Conservation (phyloP, 108 stramenopile genomes). For the Conticribra weissflogii region DNA sequence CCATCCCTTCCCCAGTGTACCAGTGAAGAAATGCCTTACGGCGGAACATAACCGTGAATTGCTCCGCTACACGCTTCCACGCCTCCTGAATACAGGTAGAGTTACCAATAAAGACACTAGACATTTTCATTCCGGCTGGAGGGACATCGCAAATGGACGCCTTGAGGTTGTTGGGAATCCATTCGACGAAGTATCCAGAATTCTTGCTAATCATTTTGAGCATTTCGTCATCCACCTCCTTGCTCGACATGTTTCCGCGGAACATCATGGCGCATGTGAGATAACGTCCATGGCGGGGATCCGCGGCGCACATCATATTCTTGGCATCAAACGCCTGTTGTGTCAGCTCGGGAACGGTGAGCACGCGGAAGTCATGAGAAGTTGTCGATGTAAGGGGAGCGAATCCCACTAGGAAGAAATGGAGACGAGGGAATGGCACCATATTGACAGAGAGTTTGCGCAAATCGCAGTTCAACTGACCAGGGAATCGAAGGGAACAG, state of each 20-base stretch:
- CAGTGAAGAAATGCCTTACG: slow-evolving; percentile 91
- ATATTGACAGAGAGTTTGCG: slow-evolving; percentile 84
- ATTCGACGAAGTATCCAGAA: slow-evolving; percentile 87
- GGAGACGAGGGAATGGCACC: slow-evolving; percentile 85
- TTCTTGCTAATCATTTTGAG: slow-evolving; percentile 91
- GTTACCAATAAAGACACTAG: slow-evolving; percentile 81
- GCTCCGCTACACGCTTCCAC: slow-evolving; percentile 84
- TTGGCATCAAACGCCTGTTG: slow-evolving; percentile 81
- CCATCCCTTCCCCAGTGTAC: slow-evolving; percentile 86
- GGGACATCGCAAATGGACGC: slow-evolving; percentile 90
- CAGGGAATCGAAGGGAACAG: slow-evolving; percentile 84
- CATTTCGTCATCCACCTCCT: slow-evolving; percentile 88
- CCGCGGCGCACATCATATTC: slow-evolving; percentile 85
- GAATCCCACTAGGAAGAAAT: slow-evolving; percentile 86
- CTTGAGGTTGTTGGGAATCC: slow-evolving; percentile 93
- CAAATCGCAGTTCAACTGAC: slow-evolving; percentile 82
- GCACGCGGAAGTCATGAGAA: slow-evolving; percentile 74
- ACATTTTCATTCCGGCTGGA: slow-evolving; percentile 75
- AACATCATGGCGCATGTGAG: slow-evolving; percentile 76
- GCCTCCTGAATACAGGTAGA: slow-evolving; percentile 81
- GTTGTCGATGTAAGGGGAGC: slow-evolving; percentile 61
- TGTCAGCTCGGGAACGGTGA: slow-evolving; percentile 78
- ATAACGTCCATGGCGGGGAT: slow-evolving; percentile 78
- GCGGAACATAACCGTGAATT: slow-evolving; percentile 90
- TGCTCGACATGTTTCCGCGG: slow-evolving; percentile 71